Evolutionary conservation across 345 rosid genomes (phyloP).

Genomic region (Camelina neglecta): DNA sequence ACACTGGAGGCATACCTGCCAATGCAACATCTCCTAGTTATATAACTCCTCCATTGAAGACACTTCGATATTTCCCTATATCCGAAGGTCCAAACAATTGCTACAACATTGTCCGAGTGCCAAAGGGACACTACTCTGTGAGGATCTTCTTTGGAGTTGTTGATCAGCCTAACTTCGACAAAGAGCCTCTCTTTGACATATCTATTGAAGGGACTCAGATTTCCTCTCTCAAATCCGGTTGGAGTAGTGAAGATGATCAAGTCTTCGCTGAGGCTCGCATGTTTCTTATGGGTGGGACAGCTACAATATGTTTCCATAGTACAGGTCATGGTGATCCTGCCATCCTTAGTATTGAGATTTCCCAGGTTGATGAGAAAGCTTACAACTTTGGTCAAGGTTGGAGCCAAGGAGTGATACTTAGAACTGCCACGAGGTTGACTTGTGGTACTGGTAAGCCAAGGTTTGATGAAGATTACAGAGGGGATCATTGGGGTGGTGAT

Average conservation of each 20-base stretch:
- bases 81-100: constrained; percentile 94
- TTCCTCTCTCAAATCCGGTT: constrained; percentile 80
- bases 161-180: constrained; percentile 51
- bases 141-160: constrained; percentile 79
- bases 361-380: constrained; percentile 80
- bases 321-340: constrained; percentile 99
- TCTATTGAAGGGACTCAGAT: constrained; percentile 90
- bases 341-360: constrained; percentile 80
- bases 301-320: constrained; percentile 87
- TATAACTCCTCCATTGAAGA: constrained; percentile 70
- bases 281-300: constrained; percentile 69
- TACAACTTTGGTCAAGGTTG: constrained; percentile 64
- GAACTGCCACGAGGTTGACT: constrained; percentile 76
- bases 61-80: constrained; percentile 87
- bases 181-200: constrained; percentile 87
- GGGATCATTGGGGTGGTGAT: constrained; percentile 97
- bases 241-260: constrained; percentile 83
- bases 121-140: constrained; percentile 80
- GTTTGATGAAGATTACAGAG: constrained; percentile 79
- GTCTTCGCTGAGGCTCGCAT: constrained; percentile 78
- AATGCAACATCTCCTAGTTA: constrained; percentile 62
- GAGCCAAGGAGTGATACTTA: constrained; percentile 65
- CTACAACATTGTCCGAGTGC: constrained; percentile 71
- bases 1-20: constrained; percentile 85
- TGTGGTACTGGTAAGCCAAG: constrained; percentile 72